Percentiles rank a stretch among this genome's conserved stretches.
Conservation (phyloP, 805 yeast species). For the Kodamaea kaohsiungensis region DNA sequence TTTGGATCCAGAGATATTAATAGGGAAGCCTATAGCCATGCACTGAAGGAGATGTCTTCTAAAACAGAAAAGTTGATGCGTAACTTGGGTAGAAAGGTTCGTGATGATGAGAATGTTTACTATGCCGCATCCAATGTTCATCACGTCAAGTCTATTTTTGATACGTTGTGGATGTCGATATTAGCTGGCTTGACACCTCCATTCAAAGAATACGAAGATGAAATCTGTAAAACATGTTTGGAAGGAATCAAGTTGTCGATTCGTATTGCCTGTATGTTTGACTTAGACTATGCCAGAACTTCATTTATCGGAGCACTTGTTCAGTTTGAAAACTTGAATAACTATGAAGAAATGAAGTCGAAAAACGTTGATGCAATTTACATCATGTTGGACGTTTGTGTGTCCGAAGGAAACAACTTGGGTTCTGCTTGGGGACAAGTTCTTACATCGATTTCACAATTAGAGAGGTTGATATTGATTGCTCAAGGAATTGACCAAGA, state of each 20-base stretch:
- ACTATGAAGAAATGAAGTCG: constrained; percentile 70
- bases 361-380: constrained; percentile 84
- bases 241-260: constrained; percentile 86
- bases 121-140: constrained; percentile 85
- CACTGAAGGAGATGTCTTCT: constrained; percentile 86
- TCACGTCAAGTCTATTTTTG: constrained; percentile 91
- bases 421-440: constrained; percentile 81
- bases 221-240: constrained; percentile 65
- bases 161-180: constrained; percentile 94
- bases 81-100: constrained; percentile 52
- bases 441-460: constrained; percentile 79
- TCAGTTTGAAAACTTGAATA: constrained; percentile 80
- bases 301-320: constrained; percentile 89
- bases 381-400: constrained; percentile 72
- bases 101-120: constrained; percentile 48
- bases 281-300: constrained; percentile 77
- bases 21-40: constrained; percentile 87
- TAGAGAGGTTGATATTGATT: constrained; percentile 85
- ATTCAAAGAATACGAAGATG: constrained; percentile 80
- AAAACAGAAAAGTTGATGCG: constrained; percentile 86
- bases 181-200: constrained; percentile 94
- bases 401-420: constrained; percentile 74
- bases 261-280: constrained; percentile 81
- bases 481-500: constrained; percentile 86
- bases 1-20: constrained; percentile 69